Base-by-base conservation (phyloP, 805 yeast genomes). In the Teunomyces cretensis region DNA sequence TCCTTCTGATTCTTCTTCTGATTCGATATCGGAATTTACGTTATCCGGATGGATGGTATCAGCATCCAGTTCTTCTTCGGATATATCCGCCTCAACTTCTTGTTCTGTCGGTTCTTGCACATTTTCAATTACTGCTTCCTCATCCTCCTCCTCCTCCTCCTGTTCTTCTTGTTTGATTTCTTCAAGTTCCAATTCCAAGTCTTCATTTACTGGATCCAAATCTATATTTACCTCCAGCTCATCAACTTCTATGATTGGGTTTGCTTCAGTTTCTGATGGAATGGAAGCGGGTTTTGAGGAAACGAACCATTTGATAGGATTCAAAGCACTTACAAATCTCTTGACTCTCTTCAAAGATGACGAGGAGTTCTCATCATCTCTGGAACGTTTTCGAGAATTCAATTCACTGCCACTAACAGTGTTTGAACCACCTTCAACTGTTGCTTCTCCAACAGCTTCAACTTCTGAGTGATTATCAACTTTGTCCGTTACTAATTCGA, bases 71-170 rank as follows among this genome's bases (percentile, higher is more conserved):
- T 42, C 41, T 4, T 28, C 43, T 22, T 37, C 36, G n/a, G 32
- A 36, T 12, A 40, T 45, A 12, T 42, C 43, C 7, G 33, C 43
- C 4, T 33, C 38, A 4, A 31, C 45, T 3, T 44, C 48, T 19
- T 37, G 13, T 19, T 12, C 14, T 22, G n/a, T 9, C 9, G 9
- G 22, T 9, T 32, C 22, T 17, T 17, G 19, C 27, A 17, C 39
- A 24, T 17, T 9, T 22, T 13, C 39, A 24, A 14, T 16, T 28
- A 14, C 32, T 19, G 15, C 11, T 16, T 30, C 40, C 22, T 36
- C 15, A 22, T 36, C 30, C 12, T 36, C 30, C 22, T 36, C 40
- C 11, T 36, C 30, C n/a, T 36, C 35, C 16, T 36, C 30, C 22
- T 36, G 17, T 24, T 19, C 30, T 36, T 2, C 13, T 27, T 27